phyloP scores from a whole-genome alignment of 2,329 filamentous ascomycete species.

The Neonectria neomacrospora region DNA sequence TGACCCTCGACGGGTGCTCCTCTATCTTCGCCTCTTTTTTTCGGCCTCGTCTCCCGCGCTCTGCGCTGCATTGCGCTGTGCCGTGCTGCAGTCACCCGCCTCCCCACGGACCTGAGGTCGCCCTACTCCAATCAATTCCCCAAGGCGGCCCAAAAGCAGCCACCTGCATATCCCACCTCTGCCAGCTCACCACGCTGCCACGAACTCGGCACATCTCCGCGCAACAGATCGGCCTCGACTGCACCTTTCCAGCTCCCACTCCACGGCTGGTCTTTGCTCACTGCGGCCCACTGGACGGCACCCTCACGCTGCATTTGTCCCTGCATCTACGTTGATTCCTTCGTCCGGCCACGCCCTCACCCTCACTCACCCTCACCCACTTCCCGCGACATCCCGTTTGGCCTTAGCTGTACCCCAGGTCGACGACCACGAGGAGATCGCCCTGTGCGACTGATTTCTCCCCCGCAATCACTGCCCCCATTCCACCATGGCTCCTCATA shows the following conservation, averaged over 20 bases:
- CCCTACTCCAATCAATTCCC: constrained; percentile 41
- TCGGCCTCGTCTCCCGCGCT: constrained; percentile 23
- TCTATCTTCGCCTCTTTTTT: constrained; percentile 17
- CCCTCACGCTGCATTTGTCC: constrained; percentile 38
- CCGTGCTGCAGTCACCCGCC: constrained; percentile 38
- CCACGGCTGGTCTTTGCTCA: constrained; percentile 31
- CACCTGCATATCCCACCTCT: constrained; percentile 49
- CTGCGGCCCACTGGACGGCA: constrained; percentile 38
- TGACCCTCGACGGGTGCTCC: constrained; percentile 31
- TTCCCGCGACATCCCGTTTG: constrained; percentile 29
- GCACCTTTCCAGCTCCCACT: constrained; percentile 36
- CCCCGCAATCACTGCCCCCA: constrained; percentile 45
- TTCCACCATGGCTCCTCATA: constrained; percentile 51
- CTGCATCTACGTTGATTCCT: constrained; percentile 44
- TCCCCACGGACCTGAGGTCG: constrained; percentile 38
- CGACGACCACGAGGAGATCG: constrained; percentile 40
- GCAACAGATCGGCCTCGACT: constrained; percentile 43
- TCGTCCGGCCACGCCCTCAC: constrained; percentile 32
- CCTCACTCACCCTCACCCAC: constrained; percentile 24
- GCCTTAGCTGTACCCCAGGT: constrained; percentile 42
- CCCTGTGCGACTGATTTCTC: constrained; percentile 38
- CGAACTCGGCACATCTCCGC: constrained; percentile 44
- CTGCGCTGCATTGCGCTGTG: constrained; percentile 38
- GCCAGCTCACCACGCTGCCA: constrained; percentile 47
- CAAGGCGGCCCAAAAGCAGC: constrained; percentile 47